A percentile compares a stretch with the other conserved stretches of the same genome.
Conservation (phyloP, 208 protist genomes). For the Wallacemonas sp. region DNA sequence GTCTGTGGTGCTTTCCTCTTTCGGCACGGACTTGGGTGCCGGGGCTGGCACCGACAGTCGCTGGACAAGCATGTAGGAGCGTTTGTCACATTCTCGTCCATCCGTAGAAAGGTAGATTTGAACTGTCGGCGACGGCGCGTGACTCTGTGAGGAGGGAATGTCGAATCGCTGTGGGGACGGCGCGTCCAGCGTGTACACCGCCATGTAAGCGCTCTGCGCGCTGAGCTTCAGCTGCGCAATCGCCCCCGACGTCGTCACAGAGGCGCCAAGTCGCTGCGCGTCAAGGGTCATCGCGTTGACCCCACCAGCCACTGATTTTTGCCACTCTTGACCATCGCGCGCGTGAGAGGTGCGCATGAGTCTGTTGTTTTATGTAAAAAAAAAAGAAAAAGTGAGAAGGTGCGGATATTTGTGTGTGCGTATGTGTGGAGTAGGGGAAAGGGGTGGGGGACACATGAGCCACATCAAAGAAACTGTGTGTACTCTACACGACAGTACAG, state of each 20-base stretch:
- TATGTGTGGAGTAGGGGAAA: too few species aligned
- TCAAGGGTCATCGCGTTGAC: background rate
- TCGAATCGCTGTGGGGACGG: background rate
- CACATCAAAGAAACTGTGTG: too few species aligned
- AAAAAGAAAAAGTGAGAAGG: background rate
- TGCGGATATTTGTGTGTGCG: too few species aligned
- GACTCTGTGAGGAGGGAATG: background rate
- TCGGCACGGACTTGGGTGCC: background rate
- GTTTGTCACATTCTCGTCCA: background rate
- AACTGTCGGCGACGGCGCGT: background rate
- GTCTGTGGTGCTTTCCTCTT: background rate
- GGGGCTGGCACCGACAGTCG: background rate
- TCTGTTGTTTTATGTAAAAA: background rate
- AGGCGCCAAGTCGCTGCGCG: background rate
- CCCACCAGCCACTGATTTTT: background rate
- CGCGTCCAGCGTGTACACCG: background rate
- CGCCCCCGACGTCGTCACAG: background rate
- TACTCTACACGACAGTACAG: too few species aligned
- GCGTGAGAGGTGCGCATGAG: background rate
- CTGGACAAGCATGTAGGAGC: constrained; percentile 14
- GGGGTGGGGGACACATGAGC: background rate
- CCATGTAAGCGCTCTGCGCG: background rate
- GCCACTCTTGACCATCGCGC: background rate
- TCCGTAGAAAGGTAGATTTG: constrained; percentile 9
- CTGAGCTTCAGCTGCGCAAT: background rate